Evolutionary conservation across 495 filamentous ascomycete species (phyloP), one percentile per base, ranked within the genome.

Genomic region (Cryomyces antarcticus): DNA sequence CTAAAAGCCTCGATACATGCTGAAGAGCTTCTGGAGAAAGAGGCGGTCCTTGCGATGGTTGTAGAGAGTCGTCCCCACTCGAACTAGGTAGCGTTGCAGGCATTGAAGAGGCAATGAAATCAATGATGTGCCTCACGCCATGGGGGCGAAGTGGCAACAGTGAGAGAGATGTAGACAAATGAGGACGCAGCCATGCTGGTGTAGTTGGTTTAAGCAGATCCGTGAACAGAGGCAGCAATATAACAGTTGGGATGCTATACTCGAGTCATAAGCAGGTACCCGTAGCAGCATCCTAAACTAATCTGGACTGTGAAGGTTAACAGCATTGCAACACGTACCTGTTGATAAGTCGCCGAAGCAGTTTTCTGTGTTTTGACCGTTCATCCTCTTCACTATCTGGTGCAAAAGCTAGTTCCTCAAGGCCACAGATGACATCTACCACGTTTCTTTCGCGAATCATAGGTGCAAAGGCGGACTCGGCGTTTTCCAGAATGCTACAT

Each of bases 11-110:
- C 0, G 73, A 72, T 5, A 73, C 75, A 47, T 80, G 67, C 52
- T 72, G 73, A 7, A 88, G 65, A 1, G 78, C 77, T 53, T 86
- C 79, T 28, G 78, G 69, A 2, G 81, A 79, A 29, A 88, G 73
- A 46, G 70, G 70, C 3, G 78, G 70, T 0, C 78, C 79, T 44
- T 58, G 54, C 40, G 62, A 66, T 49, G 66, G 60, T 3, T 60
- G 58, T 5, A 51, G 49, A 6, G 52, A 6, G 28, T 45, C 42
- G 11, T 24, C 36, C 31, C 39, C 11, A 33, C 24, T 17, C 54
- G 33, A 13, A 9, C 9, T 36, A 36, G 33, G 33, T 10, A 36
- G 33, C 9, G 33, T 10, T 28, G 41, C 28, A 17, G 43, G 50
- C 17, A 52, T 73, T 64, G 51, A 73, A 52, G 60, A 78, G 54